These are phyloP conservation scores for Fusarium mexicanum DNA, from an alignment of 2,329 filamentous ascomycete species.

Conservation along the genomic window DNA sequence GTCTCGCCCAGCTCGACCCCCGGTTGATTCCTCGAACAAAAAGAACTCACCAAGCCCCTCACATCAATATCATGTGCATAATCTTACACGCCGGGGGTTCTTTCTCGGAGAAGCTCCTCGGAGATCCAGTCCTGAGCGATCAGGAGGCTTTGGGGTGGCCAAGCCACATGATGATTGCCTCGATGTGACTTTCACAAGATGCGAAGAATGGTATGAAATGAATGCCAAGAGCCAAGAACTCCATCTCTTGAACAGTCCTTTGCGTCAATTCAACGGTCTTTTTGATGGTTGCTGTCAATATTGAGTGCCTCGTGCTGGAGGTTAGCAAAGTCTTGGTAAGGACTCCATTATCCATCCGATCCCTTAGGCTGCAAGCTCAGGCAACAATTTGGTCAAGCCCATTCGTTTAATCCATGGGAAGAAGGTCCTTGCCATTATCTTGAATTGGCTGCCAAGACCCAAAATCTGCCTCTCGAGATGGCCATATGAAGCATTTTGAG, in stretches of 20 bases:
- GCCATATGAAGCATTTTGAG: background rate
- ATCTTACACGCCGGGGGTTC: background rate
- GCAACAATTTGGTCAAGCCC: background rate
- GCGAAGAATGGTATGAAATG: background rate
- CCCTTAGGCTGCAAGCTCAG: background rate
- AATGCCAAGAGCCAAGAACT: background rate
- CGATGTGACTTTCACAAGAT: background rate
- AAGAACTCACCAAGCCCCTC: background rate
- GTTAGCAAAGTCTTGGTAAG: background rate
- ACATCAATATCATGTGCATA: background rate
- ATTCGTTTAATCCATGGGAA: background rate
- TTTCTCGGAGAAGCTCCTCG: background rate
- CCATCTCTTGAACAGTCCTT: background rate
- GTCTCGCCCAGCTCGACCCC: background rate
- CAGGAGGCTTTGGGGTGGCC: background rate
- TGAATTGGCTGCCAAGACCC: background rate
- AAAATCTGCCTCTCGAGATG: background rate
- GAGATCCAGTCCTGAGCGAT: background rate
- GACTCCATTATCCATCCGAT: background rate
- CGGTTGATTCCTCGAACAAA: background rate
- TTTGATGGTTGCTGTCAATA: background rate
- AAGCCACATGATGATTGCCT: background rate
- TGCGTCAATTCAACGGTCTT: background rate
- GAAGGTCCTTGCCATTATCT: background rate
- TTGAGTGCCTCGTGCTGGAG: background rate